phyloP scores from a whole-genome alignment of 768 basidiomycete species.

The Serendipita sp. region DNA sequence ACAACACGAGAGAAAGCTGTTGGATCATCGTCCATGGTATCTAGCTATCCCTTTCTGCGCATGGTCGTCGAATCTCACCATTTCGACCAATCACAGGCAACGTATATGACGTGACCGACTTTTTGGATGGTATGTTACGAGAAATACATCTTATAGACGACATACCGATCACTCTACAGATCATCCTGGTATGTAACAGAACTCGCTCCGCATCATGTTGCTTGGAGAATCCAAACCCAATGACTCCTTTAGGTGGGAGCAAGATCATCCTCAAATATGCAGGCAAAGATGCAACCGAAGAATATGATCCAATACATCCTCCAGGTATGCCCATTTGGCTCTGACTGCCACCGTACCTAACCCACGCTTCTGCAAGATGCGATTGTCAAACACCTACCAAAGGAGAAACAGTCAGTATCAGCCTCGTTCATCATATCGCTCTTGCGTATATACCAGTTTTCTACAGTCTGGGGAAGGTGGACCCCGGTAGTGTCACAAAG shows the following conservation, averaged over 20 bases:
- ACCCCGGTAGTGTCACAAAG: constrained; percentile 49
- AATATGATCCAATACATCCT: constrained; percentile 84
- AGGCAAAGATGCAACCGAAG: constrained; percentile 78
- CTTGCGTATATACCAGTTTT: no score
- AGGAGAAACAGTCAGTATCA: constrained; percentile 67
- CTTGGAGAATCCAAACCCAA: background rate
- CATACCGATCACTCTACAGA: constrained; percentile 23
- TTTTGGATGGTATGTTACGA: constrained; percentile 30
- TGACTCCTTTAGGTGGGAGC: constrained; percentile 46
- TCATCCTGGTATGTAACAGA: constrained; percentile 37
- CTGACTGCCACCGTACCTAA: no score
- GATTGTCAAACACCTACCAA: constrained; percentile 36
- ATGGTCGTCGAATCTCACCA: background rate
- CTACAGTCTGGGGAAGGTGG: constrained; percentile 47
- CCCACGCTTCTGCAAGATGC: constrained; percentile 12
- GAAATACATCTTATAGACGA: constrained; percentile 26
- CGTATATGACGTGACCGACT: constrained; percentile 67
- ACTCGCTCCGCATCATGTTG: background rate
- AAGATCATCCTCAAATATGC: constrained; percentile 73
- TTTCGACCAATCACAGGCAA: constrained; percentile 30
- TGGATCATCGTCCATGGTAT: constrained; percentile 78
- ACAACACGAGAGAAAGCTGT: constrained; percentile 39
- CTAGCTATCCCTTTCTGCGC: constrained; percentile 12
- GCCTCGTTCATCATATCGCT: background rate
- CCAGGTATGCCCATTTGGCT: constrained; percentile 3